phyloP scores from a whole-genome alignment of 345 rosid species.

The Arabis hirsuta region DNA sequence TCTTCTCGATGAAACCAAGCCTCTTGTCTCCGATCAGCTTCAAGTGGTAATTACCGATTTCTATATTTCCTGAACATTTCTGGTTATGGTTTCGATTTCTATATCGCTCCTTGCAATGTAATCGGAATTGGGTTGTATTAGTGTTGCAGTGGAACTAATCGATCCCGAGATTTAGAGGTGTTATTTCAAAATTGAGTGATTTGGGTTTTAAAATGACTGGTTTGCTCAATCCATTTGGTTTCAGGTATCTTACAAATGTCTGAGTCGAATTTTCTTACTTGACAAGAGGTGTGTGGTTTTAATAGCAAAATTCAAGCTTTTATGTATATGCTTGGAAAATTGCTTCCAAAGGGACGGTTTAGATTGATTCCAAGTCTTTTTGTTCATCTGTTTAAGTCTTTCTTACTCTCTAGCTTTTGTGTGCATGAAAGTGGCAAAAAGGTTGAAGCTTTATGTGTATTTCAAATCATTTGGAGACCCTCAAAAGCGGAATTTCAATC shows the following conservation, averaged over 20 bases:
- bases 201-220: conserved; percentile 4
- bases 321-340: too few species aligned
- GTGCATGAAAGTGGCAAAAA: too few species aligned
- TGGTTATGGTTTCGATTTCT: conserved; percentile 27
- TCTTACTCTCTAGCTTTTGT: too few species aligned
- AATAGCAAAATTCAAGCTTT: too few species aligned
- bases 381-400: too few species aligned
- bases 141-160: neutral
- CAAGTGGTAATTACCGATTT: conserved; percentile 62
- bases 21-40: conserved; percentile 76
- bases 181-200: neutral
- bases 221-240: conserved; percentile 24
- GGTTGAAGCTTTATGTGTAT: too few species aligned
- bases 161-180: too few species aligned
- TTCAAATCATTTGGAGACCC: too few species aligned
- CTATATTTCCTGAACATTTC: neutral
- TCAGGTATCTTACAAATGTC: conserved; percentile 97
- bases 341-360: too few species aligned
- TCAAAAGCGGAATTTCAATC: too few species aligned
- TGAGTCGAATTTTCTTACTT: conserved; percentile 78
- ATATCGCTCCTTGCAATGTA: too few species aligned
- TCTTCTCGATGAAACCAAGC: conserved; percentile 64
- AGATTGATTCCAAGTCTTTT: too few species aligned
- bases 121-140: neutral
- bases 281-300: conserved; percentile 64